phyloP scores from a whole-genome alignment of 768 basidiomycete genomes.

The Sporobolomyces pararoseus region DNA sequence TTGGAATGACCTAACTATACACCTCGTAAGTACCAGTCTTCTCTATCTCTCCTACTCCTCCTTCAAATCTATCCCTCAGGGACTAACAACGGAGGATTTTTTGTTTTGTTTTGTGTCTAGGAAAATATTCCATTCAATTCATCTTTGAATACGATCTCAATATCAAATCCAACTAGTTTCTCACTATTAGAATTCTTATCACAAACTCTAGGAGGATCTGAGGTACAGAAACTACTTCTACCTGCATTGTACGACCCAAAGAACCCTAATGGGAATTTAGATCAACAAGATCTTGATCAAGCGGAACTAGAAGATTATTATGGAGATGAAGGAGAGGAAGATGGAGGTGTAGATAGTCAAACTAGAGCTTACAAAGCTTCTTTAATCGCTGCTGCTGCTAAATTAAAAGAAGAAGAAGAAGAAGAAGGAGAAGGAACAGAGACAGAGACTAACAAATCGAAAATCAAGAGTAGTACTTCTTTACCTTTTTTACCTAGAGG shows the following conservation, averaged over 20 bases:
- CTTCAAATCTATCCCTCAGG: background rate
- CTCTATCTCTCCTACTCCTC: background rate
- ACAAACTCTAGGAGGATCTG: constrained; percentile 14
- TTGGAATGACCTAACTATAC: constrained; percentile 33
- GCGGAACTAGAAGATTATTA: background rate
- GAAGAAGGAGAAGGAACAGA: background rate
- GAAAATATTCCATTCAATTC: constrained; percentile 39
- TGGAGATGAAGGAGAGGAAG: background rate
- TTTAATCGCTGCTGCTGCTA: too few species aligned
- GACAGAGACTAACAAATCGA: too few species aligned
- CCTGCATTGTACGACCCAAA: constrained; percentile 31
- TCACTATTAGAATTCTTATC: constrained; percentile 23
- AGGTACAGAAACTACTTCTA: constrained; percentile 30
- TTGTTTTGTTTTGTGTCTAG: background rate
- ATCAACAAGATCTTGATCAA: background rate
- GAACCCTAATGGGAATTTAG: too few species aligned
- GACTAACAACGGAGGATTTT: background rate
- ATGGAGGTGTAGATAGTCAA: background rate
- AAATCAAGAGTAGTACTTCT: too few species aligned
- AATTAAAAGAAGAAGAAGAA: background rate
- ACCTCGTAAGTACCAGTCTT: constrained; percentile 27
- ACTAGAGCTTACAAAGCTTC: background rate
- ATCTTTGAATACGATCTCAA: background rate
- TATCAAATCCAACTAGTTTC: background rate
- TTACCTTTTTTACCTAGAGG: too few species aligned